Base-by-base conservation (phyloP, 148 eudicot genomes). In the Drosera capensis region DNA sequence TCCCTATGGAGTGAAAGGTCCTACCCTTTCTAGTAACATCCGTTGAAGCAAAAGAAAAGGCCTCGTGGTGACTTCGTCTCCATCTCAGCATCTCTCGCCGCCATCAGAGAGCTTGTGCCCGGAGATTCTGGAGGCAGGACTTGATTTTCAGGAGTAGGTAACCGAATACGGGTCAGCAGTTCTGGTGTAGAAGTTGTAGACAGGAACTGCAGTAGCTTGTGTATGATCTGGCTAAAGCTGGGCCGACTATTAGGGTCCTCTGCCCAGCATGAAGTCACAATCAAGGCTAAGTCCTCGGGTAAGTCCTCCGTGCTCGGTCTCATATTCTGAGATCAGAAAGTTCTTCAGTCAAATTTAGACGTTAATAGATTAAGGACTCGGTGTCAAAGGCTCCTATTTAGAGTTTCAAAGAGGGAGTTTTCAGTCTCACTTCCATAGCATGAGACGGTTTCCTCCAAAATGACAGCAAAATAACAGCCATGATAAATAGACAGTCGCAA, bases 271-370 rank as follows among this genome's bases (percentile, higher is more conserved):
- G 88, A 71, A 3, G 90, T 79, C 52, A 87, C 67, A 15, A 87
- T 79, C 38, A 42, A 14, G 13, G 94, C 79, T 55, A 87, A 48
- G 41, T 79, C 96, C 65, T 79, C 80, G 1, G 96, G 96, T 16
- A 87, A 71, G 24, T 72, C 72, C 17, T 77, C 94, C n/a, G 86
- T 80, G 46, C 83, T 87, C 3, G 96, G 96, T 62, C 96, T 74
- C 29, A 65, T 66, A 30, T 83, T 87, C 96, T 87, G 73, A n/a
- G 61, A 34, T 11, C n/a, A 37, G 21, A 22, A 41, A 41, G 45
- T 3, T 40, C 31, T 26, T 6, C 3, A 2, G 7, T 23, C 1
- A 48, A 45, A n/a, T 20, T 11, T 3, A n/a, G n/a, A n/a, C n/a
- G n/a, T n/a, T n/a, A n/a, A n/a, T n/a, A n/a, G n/a, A n/a, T n/a